phyloP scores from a whole-genome alignment of 129 eudicot genomes.

The Centaurea solstitialis region DNA sequence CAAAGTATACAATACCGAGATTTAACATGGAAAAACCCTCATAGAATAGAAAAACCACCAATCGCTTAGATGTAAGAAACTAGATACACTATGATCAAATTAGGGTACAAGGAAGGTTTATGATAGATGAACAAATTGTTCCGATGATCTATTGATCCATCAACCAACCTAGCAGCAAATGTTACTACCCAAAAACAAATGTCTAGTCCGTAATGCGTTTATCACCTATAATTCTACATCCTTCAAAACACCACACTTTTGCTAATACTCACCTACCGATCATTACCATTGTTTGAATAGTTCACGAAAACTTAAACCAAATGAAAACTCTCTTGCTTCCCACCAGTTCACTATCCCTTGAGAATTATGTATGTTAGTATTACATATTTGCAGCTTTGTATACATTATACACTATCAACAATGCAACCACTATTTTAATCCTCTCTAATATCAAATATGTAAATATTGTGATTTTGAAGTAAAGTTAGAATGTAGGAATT shows the following conservation, averaged over 20 bases:
- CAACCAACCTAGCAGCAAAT: neutral
- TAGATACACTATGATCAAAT: neutral
- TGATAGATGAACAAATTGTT: neutral
- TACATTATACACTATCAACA: neutral
- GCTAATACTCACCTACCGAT: neutral
- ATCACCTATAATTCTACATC: neutral
- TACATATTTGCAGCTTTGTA: neutral
- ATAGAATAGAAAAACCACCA: neutral
- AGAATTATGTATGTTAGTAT: neutral
- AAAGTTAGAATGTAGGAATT: neutral
- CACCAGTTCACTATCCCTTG: neutral
- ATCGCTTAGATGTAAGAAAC: neutral
- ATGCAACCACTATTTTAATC: neutral
- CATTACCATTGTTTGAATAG: neutral
- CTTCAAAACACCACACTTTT: neutral
- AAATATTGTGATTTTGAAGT: neutral
- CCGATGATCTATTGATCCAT: neutral
- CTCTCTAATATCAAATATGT: constrained; percentile 1
- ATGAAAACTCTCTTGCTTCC: neutral
- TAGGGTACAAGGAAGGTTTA: neutral
- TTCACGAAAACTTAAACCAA: neutral
- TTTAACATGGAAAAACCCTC: neutral
- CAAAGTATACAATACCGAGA: neutral
- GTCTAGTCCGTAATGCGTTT: neutral
- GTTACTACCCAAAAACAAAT: neutral